phyloP scores from a whole-genome alignment of 176 grass and related monocot genomes.

The Carex scoparia region DNA sequence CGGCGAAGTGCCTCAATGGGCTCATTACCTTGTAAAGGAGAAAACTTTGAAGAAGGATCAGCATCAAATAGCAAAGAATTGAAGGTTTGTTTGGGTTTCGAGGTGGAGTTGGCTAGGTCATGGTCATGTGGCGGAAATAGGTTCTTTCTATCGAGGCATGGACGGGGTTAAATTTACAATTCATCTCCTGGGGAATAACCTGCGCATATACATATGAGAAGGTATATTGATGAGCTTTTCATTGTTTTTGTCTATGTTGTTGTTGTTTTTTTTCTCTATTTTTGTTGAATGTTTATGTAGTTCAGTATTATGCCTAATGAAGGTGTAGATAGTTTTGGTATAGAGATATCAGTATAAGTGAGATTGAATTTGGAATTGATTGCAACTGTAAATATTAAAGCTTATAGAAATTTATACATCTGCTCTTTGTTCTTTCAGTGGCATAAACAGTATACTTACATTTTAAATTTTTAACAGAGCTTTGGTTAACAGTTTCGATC shows the following conservation, averaged over 20 bases:
- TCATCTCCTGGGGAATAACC: not conserved
- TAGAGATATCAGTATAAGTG: slow-evolving; percentile 12
- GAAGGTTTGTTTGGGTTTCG: slow-evolving; percentile 22
- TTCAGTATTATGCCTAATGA: slow-evolving; percentile 19
- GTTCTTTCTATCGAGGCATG: slow-evolving; percentile 26
- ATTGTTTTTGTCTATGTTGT: not conserved
- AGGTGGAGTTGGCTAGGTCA: slow-evolving; percentile 24
- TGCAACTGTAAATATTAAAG: slow-evolving; percentile 28
- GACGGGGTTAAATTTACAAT: not conserved
- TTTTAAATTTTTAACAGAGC: not conserved
- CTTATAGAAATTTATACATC: not conserved
- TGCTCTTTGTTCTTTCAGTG: not conserved
- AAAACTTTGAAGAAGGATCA: slow-evolving; percentile 3
- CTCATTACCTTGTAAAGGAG: slow-evolving; percentile 8
- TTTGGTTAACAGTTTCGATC: not conserved
- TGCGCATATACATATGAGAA: not conserved
- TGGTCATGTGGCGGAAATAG: slow-evolving; percentile 21
- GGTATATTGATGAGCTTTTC: slow-evolving; percentile 12
- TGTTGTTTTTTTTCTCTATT: not conserved
- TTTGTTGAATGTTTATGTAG: slow-evolving; percentile 8
- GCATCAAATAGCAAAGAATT: slow-evolving; percentile 22
- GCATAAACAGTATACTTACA: not conserved
- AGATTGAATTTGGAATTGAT: slow-evolving; percentile 8
- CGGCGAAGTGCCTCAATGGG: slow-evolving; percentile 24
- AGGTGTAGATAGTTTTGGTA: slow-evolving; percentile 8